Conservation (phyloP, 345 rosid species). For the Cardamine chenopodiifolia region DNA sequence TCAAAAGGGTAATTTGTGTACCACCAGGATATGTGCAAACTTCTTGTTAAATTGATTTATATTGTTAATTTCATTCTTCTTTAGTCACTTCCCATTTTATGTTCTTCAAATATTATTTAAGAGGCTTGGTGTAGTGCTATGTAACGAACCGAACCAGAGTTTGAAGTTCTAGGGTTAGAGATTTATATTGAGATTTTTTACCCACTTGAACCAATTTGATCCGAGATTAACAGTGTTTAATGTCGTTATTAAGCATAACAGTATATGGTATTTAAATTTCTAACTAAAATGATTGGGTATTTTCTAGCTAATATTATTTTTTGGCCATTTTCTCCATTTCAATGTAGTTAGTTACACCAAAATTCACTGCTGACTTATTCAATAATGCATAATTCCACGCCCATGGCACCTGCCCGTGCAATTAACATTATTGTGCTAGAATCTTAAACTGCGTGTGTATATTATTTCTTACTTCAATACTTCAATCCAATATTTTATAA, state of each 20-base stretch:
- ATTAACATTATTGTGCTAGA: neutral
- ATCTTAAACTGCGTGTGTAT: neutral
- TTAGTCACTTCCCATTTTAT: neutral
- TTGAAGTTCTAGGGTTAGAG: neutral
- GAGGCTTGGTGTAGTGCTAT: neutral
- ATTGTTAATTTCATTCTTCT: neutral
- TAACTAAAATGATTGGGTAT: neutral
- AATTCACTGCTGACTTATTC: constrained; percentile 1
- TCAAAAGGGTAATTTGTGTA: neutral
- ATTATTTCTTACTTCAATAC: neutral
- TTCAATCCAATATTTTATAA: neutral
- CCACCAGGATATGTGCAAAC: neutral
- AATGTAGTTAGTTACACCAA: neutral
- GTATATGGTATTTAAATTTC: no score
- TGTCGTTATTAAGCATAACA: neutral
- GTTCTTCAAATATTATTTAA: neutral
- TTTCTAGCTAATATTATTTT: neutral
- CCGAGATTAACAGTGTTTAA: neutral
- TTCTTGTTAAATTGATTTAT: neutral
- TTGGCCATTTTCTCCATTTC: neutral
- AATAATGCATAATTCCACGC: neutral
- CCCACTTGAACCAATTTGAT: neutral
- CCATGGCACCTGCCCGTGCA: constrained; percentile 1
- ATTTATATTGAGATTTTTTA: neutral
- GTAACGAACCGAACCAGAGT: neutral